Percentiles rank a stretch among this genome's conserved stretches.
Evolutionary conservation across 2,329 filamentous ascomycete genomes (phyloP).

Genomic region (Arthrobotrys entomopaga): DNA sequence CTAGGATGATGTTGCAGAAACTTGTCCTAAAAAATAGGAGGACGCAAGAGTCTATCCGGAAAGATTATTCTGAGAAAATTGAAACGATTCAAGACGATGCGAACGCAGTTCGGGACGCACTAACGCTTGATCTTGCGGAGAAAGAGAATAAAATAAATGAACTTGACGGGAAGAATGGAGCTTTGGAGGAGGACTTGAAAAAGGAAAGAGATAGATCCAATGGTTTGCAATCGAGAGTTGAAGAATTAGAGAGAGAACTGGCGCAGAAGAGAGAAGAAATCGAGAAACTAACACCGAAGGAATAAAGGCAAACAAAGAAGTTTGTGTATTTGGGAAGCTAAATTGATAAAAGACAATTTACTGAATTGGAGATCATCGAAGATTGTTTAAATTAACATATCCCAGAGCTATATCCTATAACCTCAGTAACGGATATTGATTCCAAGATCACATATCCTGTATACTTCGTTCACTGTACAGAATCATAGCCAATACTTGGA

Average conservation of each 20-base stretch:
- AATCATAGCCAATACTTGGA: too few species aligned
- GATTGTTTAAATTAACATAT: too few species aligned
- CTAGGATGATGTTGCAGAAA: constrained; percentile 22
- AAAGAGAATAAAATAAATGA: not conserved
- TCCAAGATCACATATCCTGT: too few species aligned
- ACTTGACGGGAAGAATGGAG: not conserved
- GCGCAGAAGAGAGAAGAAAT: too few species aligned
- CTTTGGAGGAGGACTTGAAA: not conserved
- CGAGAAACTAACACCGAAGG: too few species aligned
- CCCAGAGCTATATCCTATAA: too few species aligned
- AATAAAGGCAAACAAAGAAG: too few species aligned
- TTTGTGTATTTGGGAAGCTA: too few species aligned
- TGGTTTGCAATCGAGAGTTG: not conserved
- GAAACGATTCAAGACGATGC: not conserved
- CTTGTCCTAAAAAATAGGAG: not conserved
- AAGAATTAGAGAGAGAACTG: not conserved
- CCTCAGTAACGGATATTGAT: too few species aligned
- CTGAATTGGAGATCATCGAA: too few species aligned
- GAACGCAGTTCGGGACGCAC: not conserved
- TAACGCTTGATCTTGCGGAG: not conserved
- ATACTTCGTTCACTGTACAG: too few species aligned
- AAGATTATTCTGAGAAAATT: not conserved
- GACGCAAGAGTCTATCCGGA: not conserved
- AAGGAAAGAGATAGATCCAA: not conserved
- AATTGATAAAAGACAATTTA: too few species aligned